These are phyloP conservation scores for Colletotrichum agaves DNA, from an alignment of 2,329 filamentous ascomycete species.

Conservation along the genomic window DNA sequence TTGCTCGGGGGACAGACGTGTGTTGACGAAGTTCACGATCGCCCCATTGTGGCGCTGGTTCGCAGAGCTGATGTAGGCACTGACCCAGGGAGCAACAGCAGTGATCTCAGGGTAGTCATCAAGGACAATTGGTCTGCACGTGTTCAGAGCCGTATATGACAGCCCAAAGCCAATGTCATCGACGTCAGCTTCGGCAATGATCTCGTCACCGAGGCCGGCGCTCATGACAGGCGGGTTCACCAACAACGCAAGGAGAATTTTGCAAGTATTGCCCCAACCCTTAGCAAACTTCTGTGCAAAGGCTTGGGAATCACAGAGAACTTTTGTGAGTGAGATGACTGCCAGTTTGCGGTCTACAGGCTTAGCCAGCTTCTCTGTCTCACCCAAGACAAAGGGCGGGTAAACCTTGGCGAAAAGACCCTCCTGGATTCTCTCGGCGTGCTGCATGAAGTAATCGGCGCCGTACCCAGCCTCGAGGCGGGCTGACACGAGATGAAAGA, in stretches of 20 bases:
- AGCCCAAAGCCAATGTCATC: conserved; percentile 96
- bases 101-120: conserved; percentile 90
- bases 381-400: conserved; percentile 84
- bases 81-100: conserved; percentile 87
- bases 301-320: conserved; percentile 83
- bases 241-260: conserved; percentile 87
- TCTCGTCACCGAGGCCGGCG: conserved; percentile 74
- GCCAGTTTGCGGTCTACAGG: conserved; percentile 93
- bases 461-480: conserved; percentile 83
- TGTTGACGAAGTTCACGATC: conserved; percentile 76
- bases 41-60: conserved; percentile 78
- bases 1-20: conserved; percentile 74
- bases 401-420: conserved; percentile 88
- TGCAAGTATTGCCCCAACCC: conserved; percentile 91
- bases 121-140: conserved; percentile 77
- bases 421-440: conserved; percentile 83
- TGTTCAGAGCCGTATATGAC: conserved; percentile 93
- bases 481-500: conserved; percentile 93
- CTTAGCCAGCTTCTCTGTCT: conserved; percentile 87
- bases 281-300: conserved; percentile 87
- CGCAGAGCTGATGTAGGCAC: conserved; percentile 79
- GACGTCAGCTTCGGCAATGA: conserved; percentile 87
- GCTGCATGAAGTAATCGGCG: conserved; percentile 88
- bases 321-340: conserved; percentile 93
- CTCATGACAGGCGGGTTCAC: conserved; percentile 83